phyloP scores from a whole-genome alignment of 1,139 yeast species.

The Pichia sp. region DNA sequence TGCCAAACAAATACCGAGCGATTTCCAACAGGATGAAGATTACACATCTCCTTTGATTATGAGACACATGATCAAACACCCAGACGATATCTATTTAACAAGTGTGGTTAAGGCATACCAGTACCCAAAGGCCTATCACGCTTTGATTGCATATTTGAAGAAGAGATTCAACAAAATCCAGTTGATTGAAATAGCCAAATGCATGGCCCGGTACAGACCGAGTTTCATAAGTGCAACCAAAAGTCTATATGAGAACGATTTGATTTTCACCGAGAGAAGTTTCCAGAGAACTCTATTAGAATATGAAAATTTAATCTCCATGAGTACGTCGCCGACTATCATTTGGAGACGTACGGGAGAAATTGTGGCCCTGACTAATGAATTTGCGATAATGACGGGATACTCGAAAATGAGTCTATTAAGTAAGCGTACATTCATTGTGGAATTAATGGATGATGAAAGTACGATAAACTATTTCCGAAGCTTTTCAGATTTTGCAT shows the following conservation, averaged over 20 bases:
- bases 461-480: conserved; percentile 84
- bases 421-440: conserved; percentile 48
- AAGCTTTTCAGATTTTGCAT: conserved; percentile 77
- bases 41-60: conserved; percentile 51
- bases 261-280: conserved; percentile 57
- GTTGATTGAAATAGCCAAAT: conserved; percentile 49
- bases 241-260: conserved; percentile 56
- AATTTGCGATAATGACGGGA: conserved; percentile 57
- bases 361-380: conserved; percentile 62
- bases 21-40: conserved; percentile 24
- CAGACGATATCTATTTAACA: conserved; percentile 52
- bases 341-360: conserved; percentile 79
- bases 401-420: conserved; percentile 39
- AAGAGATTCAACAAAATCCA: conserved; percentile 43
- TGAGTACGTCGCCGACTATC: conserved; percentile 59
- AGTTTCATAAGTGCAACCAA: conserved; percentile 69
- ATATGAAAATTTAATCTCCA: conserved; percentile 50
- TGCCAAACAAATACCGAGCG: conserved; percentile 22
- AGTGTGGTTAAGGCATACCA: conserved; percentile 50
- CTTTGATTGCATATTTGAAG: conserved; percentile 47
- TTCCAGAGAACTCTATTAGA: conserved; percentile 63
- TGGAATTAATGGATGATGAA: conserved; percentile 82
- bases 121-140: conserved; percentile 61
- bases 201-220: conserved; percentile 65
- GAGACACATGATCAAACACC: conserved; percentile 53